Base-by-base conservation (phyloP, 2,329 filamentous ascomycete species). In the Cladophialophora exuberans region DNA sequence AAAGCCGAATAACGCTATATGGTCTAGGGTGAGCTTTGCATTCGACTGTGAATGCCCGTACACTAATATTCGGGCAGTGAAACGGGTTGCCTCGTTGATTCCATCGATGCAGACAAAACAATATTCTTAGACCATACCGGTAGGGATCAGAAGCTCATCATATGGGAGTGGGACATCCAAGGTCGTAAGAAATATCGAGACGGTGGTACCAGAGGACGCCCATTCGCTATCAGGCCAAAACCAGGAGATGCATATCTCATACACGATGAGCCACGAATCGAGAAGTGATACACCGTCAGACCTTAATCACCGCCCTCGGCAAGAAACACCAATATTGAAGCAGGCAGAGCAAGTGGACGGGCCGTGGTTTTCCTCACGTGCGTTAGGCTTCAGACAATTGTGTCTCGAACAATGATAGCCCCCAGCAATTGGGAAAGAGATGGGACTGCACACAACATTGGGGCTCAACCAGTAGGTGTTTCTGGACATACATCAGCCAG, bases 201-300 rank as follows among this genome's bases (percentile, higher is more conserved):
- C 4, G 10, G n/a, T 23, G 22, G 2, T 38, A 18, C n/a, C n/a
- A n/a, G n/a, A n/a, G n/a, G n/a, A 17, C 22, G 4, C 22, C 0
- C 22, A 26, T 23, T 39, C 17, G 35, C 35, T 15, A 17, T 4
- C 35, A 18, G 15, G 17, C 17, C 35, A 11, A 39, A 20, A 39
- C 10, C 26, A 13, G 39, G 39, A n/a, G 39, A 42, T 11, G 39
- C 39, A 42, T 42, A 42, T n/a, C 39, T 42, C 9, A 22, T 42
- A n/a, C n/a, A n/a, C 22, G 23, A 22, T 10, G 17, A 42, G 35
- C 2, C 11, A 15, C n/a, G 2, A n/a, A 36, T n/a, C n/a, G n/a
- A n/a, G n/a, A n/a, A n/a, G n/a, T n/a, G n/a, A n/a, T n/a, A n/a
- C n/a, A n/a, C n/a, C n/a, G n/a, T n/a, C n/a, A n/a, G n/a, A n/a